phyloP scores from a whole-genome alignment of 495 filamentous ascomycete genomes.

The Cetradonia linearis region DNA sequence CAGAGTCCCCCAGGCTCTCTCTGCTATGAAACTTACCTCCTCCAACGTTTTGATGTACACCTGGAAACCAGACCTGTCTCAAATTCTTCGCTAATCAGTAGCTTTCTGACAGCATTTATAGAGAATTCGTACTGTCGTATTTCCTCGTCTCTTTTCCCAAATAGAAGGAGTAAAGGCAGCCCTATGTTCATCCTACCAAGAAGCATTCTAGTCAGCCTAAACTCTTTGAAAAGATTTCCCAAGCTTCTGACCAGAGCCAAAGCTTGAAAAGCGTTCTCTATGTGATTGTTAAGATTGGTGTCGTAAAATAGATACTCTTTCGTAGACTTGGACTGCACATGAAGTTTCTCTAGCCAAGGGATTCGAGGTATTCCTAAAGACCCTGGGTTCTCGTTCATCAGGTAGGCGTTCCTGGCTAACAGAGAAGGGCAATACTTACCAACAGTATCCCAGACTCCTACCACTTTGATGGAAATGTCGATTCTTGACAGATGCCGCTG shows the following conservation, averaged over 20 bases:
- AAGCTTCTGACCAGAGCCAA: conserved; percentile 33
- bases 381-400: conserved; percentile 3
- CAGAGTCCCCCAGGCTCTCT: too few species aligned
- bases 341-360: conserved; percentile 21
- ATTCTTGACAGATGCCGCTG: conserved; percentile 18
- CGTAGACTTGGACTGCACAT: conserved; percentile 20
- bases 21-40: conserved; percentile 26
- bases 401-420: not conserved
- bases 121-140: conserved; percentile 14
- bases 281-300: conserved; percentile 30
- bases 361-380: conserved; percentile 28
- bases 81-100: conserved; percentile 24
- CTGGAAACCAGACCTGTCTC: conserved; percentile 49
- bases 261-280: conserved; percentile 52
- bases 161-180: conserved; percentile 33
- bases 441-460: conserved; percentile 55
- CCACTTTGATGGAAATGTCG: conserved; percentile 35
- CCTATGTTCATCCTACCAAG: conserved; percentile 11
- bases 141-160: conserved; percentile 37
- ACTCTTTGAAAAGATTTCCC: not conserved
- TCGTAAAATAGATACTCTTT: conserved; percentile 28
- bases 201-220: not conserved
- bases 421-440: conserved; percentile 25
- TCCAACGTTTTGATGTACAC: conserved; percentile 43
- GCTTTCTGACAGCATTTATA: not conserved